phyloP scores from a whole-genome alignment of 495 filamentous ascomycete genomes.

The Penicillium salamii region DNA sequence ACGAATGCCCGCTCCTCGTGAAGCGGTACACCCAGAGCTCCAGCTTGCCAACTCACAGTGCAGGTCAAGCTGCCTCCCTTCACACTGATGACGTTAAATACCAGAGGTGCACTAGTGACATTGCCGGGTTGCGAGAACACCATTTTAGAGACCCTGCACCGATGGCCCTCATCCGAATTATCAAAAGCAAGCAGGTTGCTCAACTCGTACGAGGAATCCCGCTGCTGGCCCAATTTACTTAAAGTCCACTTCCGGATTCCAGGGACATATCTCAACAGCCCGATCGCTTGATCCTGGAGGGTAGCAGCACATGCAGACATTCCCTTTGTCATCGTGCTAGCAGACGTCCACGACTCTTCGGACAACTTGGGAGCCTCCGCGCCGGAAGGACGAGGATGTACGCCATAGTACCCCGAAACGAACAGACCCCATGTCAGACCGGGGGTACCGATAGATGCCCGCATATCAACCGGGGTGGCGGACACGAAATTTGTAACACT shows the following conservation, averaged over 20 bases:
- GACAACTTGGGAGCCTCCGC: slow-evolving; percentile 2
- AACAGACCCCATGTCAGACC: slow-evolving; percentile 19
- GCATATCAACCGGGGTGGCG: slow-evolving; percentile 23
- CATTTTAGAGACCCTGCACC: slow-evolving; percentile 25
- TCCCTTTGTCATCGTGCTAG: slow-evolving; percentile 15
- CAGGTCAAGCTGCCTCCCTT: slow-evolving; percentile 19
- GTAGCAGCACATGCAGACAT: slow-evolving; percentile 15
- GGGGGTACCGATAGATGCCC: slow-evolving; percentile 15
- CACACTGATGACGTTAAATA: slow-evolving; percentile 27
- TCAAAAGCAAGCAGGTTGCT: slow-evolving; percentile 28
- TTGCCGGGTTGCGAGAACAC: slow-evolving; percentile 28
- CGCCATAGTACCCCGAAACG: slow-evolving; percentile 12
- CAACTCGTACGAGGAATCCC: slow-evolving; percentile 26
- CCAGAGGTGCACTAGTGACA: slow-evolving; percentile 18
- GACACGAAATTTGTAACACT: slow-evolving; percentile 22
- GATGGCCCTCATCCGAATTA: slow-evolving; percentile 1
- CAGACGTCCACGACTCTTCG: slow-evolving; percentile 18
- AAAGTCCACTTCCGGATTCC: slow-evolving; percentile 21
- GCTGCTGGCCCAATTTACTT: slow-evolving; percentile 16
- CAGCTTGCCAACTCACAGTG: slow-evolving; percentile 23
- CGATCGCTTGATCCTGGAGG: slow-evolving; percentile 25
- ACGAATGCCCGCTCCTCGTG: slow-evolving; percentile 14
- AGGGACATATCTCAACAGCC: slow-evolving; percentile 21
- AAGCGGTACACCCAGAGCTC: slow-evolving; percentile 16
- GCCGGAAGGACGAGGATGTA: slow-evolving; percentile 8